Base-by-base conservation (phyloP, 208 protist species). In the Naegleria gruberi region DNA sequence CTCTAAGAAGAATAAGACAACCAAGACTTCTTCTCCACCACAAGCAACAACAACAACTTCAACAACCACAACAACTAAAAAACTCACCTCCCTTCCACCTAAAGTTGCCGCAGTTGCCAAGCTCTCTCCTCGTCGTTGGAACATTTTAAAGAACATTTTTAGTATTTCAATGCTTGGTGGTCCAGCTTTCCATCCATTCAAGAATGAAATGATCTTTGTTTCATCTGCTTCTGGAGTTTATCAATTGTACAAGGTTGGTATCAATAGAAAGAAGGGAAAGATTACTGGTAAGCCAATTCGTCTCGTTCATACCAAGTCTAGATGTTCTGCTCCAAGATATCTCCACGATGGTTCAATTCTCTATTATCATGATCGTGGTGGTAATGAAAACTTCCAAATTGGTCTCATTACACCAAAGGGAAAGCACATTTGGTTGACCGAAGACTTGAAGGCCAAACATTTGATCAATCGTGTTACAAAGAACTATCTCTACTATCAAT, bases 341-440 rank as follows among this genome's bases (percentile, higher is more conserved):
- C 40, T 84, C 2, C 15, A 45, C 30, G 81, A 84, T 45, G 81
- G 81, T 6, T 84, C 81, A 45, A 84, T 84, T 84, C 41, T 84
- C 5, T 84, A 44, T 45, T 45, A 45, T 84, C 81, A 84, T 84
- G 81, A 84, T 45, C 12, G 81, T 12, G 81, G 81, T 46, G 81
- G 81, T 45, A 84, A 84, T 84, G 81, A 84, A 84, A 84, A 84
- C 10, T 84, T 84, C 81, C 81, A 84, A 84, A 84, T 84, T 84
- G 81, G 81, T 34, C 12, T 84, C 10, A 84, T 84, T 45, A 84
- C 81, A 44, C 34, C 34, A 30, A 6, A 84, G 30, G 34, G 17
- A 7, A 84, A 84, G 30, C 81, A 84, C 30, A 12, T 84, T 30
- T 84, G 81, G 81, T 84, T 84, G 42, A 84, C 81, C 40, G 30